Evolutionary conservation across 495 filamentous ascomycete genomes (phyloP).

Genomic region (Trichoderma reesei): DNA sequence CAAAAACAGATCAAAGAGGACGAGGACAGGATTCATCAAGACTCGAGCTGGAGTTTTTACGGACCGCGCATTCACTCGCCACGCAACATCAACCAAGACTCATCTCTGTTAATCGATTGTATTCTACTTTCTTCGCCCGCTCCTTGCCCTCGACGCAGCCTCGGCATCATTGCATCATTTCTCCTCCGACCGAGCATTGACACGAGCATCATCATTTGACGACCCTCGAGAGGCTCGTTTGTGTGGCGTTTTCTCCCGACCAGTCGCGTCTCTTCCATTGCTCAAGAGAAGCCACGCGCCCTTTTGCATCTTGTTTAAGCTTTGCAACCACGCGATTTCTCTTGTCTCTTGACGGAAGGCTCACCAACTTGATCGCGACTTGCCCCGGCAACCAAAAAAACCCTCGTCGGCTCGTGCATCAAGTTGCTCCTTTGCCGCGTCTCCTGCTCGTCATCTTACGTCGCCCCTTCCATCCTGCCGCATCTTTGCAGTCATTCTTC

Average conservation of each 20-base stretch:
- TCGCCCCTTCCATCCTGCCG: not conserved
- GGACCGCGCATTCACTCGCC: constrained; percentile 18
- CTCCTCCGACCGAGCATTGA: not conserved
- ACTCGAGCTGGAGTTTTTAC: constrained; percentile 16
- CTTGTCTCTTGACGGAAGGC: not conserved
- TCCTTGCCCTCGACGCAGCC: not conserved
- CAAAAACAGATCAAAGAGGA: not conserved
- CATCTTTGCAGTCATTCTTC: not conserved
- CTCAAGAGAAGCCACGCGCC: not conserved
- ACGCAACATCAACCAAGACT: too few species aligned
- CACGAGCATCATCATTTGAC: not conserved
- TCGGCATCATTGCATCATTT: not conserved
- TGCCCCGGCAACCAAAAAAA: not conserved
- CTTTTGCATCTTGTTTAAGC: not conserved
- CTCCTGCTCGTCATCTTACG: not conserved
- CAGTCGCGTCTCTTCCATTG: not conserved
- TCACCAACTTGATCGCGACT: not conserved
- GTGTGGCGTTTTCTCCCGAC: not conserved
- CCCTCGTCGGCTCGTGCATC: not conserved
- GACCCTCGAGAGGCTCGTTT: not conserved
- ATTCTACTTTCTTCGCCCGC: constrained; percentile 15
- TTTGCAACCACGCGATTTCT: not conserved
- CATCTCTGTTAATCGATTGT: constrained; percentile 17
- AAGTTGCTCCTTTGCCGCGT: not conserved
- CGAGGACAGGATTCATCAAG: constrained; percentile 11